These are phyloP conservation scores for Sinapis alba DNA, from an alignment of 441 rosid species.

Conservation along the genomic window DNA sequence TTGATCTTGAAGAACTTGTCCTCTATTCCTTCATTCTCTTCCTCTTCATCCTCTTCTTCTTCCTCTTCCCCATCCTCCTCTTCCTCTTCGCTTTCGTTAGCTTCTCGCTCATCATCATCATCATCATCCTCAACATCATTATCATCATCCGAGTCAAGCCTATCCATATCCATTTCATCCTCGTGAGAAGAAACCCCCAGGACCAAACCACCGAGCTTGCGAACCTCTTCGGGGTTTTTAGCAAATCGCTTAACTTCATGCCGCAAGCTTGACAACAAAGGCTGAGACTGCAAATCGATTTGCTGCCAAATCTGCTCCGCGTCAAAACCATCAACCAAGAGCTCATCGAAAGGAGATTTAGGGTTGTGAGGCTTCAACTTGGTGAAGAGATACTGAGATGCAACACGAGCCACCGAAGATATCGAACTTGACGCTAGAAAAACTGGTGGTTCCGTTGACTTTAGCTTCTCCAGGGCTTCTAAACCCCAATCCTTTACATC, in stretches of 20 bases:
- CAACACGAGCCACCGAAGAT: conserved; percentile 58
- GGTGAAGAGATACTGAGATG: conserved; percentile 61
- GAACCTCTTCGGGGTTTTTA: conserved; percentile 60
- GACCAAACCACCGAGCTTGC: conserved; percentile 34
- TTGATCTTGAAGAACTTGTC: conserved; percentile 82
- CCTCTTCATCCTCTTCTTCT: no score
- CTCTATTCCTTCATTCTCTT: conserved; percentile 58
- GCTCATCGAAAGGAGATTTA: conserved; percentile 71
- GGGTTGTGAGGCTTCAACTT: conserved; percentile 54
- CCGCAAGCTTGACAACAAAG: conserved; percentile 53
- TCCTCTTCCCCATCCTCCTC: conserved; percentile 18
- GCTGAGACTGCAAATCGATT: conserved; percentile 76
- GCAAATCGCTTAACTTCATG: conserved; percentile 61
- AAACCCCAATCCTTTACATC: conserved; percentile 40
- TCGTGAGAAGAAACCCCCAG: conserved; percentile 25
- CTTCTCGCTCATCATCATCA: conserved; percentile 40
- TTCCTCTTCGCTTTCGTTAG: conserved; percentile 15
- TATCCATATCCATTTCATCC: conserved; percentile 40
- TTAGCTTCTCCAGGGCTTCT: conserved; percentile 50
- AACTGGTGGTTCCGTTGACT: conserved; percentile 61
- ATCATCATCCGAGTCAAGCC: not conserved
- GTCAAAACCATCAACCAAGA: conserved; percentile 76
- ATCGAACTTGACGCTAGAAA: conserved; percentile 69
- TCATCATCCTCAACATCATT: conserved; percentile 28
- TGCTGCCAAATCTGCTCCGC: conserved; percentile 98